Evolutionary conservation across 2,329 filamentous ascomycete species (phyloP), one percentile per base, ranked within the genome.

Genomic region (Hypocreales sp.): DNA sequence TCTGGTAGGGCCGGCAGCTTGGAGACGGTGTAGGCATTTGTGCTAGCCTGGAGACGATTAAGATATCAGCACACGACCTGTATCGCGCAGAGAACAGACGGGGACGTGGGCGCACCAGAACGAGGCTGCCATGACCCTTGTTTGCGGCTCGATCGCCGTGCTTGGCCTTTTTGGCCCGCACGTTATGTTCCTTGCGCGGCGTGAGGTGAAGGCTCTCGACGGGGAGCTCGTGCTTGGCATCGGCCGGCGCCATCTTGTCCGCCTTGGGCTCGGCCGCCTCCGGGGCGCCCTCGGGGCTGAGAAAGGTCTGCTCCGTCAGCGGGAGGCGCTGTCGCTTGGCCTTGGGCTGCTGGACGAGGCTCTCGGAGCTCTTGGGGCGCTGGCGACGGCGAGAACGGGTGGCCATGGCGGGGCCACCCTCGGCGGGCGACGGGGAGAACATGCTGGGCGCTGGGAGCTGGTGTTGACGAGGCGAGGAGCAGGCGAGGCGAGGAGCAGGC

Each of bases 1-100:
- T 86, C 76, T 26, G 87, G 86, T 15, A 92, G 66, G 30, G 79
- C 75, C 31, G 81, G 81, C 18, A 94, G 66, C 50, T 86, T 84
- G 52, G 79, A 81, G 35, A 92, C 80, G 23, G 70, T 78, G 48
- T 90, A 94, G 36, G 81, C 80, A 46, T 76, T 74, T 44, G 81
- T 93, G 45, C 74, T 82, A 21, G 81, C 82, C 79, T 92, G 18
- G 34, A 8, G 36, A 28, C 28, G n/a, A 20, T 28, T 33, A 29
- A 20, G 7, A 36, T 10, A n/a, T 33, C 24, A 31, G 23, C 27
- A 31, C 34, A 35, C 33, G 35, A 40, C 28, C 26, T 29, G 41
- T 44, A 29, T 30, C 32, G 26, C 20, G 20, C 30, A 31, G 21
- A 20, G 15, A 6, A 21, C 10, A 30, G 17, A 24, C n/a, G n/a